Conservation (phyloP, 495 filamentous ascomycete species). For the Thozetella sp. region DNA sequence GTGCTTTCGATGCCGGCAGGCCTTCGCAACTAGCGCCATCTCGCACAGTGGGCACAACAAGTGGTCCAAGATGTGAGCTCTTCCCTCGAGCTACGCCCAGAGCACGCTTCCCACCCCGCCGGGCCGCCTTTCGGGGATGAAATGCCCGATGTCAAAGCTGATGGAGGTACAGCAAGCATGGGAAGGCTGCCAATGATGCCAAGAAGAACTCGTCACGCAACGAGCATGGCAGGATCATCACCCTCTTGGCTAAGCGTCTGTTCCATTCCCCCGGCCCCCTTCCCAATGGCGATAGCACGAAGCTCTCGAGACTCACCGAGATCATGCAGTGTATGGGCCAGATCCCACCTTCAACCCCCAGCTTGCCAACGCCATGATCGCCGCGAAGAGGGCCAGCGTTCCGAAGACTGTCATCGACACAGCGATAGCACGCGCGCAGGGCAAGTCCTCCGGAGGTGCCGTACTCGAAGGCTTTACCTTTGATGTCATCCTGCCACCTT, state of each 20-base stretch:
- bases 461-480: conserved; percentile 74
- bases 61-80: conserved; percentile 78
- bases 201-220: conserved; percentile 52
- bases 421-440: conserved; percentile 86
- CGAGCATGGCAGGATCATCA: conserved; percentile 49
- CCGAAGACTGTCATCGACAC: conserved; percentile 82
- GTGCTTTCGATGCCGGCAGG: conserved; percentile 44
- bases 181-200: conserved; percentile 80
- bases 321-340: conserved; percentile 56
- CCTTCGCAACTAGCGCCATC: conserved; percentile 53
- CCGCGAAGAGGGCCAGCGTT: conserved; percentile 83
- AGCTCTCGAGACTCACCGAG: conserved; percentile 15
- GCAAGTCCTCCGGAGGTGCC: conserved; percentile 69
- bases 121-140: too few species aligned
- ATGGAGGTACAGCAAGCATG: conserved; percentile 64
- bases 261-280: conserved; percentile 15
- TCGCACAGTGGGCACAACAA: conserved; percentile 76
- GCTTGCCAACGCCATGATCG: conserved; percentile 68
- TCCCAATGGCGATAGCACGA: not conserved
- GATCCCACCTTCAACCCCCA: conserved; percentile 73
- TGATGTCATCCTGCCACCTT: conserved; percentile 80
- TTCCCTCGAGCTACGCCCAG: too few species aligned
- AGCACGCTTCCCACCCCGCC: too few species aligned
- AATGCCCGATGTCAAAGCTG: not conserved
- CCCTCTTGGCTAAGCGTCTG: conserved; percentile 52